These are phyloP conservation scores for Amyloporia xantha DNA, from an alignment of 768 basidiomycete species.

Conservation along the genomic window DNA sequence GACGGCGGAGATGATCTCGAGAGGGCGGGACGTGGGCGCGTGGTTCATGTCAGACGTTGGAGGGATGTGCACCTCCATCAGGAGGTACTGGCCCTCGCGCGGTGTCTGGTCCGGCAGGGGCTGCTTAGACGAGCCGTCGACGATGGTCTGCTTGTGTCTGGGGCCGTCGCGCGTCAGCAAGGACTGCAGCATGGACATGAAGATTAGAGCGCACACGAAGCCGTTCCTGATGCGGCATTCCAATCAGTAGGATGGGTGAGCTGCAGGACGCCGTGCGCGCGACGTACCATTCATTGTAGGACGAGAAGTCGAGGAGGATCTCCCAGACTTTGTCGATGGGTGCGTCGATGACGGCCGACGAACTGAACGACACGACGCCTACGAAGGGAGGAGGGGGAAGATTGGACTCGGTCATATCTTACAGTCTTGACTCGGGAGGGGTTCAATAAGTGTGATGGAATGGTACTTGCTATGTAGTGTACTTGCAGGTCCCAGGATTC, in stretches of 20 bases:
- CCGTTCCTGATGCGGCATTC: slow-evolving; percentile 66
- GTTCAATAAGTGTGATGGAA: too few species aligned
- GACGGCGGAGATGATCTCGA: slow-evolving; percentile 40
- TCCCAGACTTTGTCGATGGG: slow-evolving; percentile 56
- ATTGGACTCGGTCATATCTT: too few species aligned
- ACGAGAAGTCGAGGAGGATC: slow-evolving; percentile 51
- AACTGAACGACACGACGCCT: slow-evolving; percentile 42
- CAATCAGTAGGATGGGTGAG: too few species aligned
- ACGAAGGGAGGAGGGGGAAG: slow-evolving; percentile 34
- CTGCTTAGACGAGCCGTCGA: slow-evolving; percentile 34
- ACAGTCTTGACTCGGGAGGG: too few species aligned
- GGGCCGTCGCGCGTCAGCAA: neutral
- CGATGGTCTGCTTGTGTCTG: slow-evolving; percentile 45
- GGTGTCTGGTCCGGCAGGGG: slow-evolving; percentile 44
- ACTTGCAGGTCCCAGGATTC: too few species aligned
- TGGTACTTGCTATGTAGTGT: too few species aligned
- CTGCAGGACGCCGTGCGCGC: neutral
- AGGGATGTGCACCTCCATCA: slow-evolving; percentile 54
- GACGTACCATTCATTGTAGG: slow-evolving; percentile 57
- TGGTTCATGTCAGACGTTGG: slow-evolving; percentile 41
- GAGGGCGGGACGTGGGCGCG: slow-evolving; percentile 33
- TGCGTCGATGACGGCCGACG: slow-evolving; percentile 52
- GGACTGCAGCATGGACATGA: neutral
- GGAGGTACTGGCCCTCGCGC: slow-evolving; percentile 39
- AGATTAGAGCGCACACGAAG: slow-evolving; percentile 45